phyloP scores from a whole-genome alignment of 768 basidiomycete genomes.

The Grammothele lineata region DNA sequence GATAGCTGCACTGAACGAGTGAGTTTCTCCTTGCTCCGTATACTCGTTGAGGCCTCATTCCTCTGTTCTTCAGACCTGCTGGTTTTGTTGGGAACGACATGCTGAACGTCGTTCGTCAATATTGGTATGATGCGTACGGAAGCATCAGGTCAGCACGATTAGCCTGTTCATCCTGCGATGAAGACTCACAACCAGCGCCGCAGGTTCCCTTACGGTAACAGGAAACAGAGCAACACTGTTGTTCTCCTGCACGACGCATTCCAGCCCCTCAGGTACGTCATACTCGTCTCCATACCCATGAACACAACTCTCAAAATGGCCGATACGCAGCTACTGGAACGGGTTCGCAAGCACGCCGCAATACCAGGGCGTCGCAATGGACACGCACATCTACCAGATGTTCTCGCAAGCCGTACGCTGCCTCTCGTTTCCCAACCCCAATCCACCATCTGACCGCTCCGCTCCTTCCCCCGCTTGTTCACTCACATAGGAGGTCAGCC shows the following conservation, averaged over 20 bases:
- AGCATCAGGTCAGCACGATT: constrained; percentile 63
- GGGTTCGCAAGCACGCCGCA: constrained; percentile 51
- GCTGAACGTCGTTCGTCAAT: constrained; percentile 50
- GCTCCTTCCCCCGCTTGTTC: neutral
- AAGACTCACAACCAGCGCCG: constrained; percentile 28
- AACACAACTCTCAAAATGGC: too few relatives aligned
- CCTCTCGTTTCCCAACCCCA: neutral
- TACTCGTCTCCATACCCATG: neutral
- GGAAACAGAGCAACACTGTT: constrained; percentile 50
- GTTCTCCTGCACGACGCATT: constrained; percentile 78
- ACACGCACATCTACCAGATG: constrained; percentile 78
- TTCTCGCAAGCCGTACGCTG: constrained; percentile 55
- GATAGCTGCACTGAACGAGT: constrained; percentile 84
- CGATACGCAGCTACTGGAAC: constrained; percentile 50
- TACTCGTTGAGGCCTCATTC: neutral
- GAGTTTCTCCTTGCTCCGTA: constrained; percentile 9
- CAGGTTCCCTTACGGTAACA: constrained; percentile 39
- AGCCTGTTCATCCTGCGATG: neutral
- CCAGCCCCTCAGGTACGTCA: constrained; percentile 48
- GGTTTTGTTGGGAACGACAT: constrained; percentile 55
- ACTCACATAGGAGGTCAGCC: constrained; percentile 37
- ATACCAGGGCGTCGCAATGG: constrained; percentile 68
- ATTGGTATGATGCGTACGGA: constrained; percentile 70
- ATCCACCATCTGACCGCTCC: neutral
- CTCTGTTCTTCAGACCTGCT: constrained; percentile 51